These are phyloP conservation scores for Phytopythium helicoides DNA, from an alignment of 352 stramenopile genomes.

Conservation along the genomic window DNA sequence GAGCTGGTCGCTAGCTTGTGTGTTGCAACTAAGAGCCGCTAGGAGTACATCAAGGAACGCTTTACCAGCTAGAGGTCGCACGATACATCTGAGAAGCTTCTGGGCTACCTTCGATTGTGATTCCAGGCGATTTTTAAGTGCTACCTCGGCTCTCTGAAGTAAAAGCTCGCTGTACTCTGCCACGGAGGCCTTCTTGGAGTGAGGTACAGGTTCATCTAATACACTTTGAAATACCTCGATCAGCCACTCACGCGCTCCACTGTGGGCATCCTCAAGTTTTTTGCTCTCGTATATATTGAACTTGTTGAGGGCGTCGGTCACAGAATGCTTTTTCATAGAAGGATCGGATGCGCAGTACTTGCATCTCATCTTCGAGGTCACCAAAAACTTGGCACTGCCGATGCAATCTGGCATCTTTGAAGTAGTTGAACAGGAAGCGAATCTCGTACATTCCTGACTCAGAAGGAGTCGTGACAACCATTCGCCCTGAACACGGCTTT, in stretches of 20 bases:
- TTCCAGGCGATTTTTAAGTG: no score
- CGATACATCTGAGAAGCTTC: no score
- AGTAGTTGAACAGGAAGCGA: conserved; percentile 65
- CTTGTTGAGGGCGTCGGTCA: conserved; percentile 38
- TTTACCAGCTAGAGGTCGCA: no score
- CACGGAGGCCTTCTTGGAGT: no score
- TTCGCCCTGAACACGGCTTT: conserved; percentile 33
- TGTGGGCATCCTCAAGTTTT: conserved; percentile 32
- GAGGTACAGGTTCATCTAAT: no score
- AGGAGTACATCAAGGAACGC: conserved; percentile 26
- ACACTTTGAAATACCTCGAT: conserved; percentile 1
- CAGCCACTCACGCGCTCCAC: conserved; percentile 43
- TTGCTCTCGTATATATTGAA: conserved; percentile 27
- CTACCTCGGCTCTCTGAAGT: no score
- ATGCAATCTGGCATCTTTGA: conserved; percentile 50
- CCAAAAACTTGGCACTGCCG: conserved; percentile 56
- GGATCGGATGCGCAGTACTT: conserved; percentile 44
- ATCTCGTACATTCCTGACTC: conserved; percentile 61
- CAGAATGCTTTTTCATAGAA: conserved; percentile 44
- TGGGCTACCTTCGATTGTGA: no score
- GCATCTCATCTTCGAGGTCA: conserved; percentile 56
- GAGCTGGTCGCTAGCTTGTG: conserved; percentile 37
- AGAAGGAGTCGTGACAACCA: conserved; percentile 35
- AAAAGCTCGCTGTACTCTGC: no score
- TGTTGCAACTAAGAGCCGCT: conserved; percentile 30